A percentile compares a stretch with the other conserved stretches of the same genome.
phyloP scores from a whole-genome alignment of 2,329 filamentous ascomycete species.

The Scolecobasidium constrictum region DNA sequence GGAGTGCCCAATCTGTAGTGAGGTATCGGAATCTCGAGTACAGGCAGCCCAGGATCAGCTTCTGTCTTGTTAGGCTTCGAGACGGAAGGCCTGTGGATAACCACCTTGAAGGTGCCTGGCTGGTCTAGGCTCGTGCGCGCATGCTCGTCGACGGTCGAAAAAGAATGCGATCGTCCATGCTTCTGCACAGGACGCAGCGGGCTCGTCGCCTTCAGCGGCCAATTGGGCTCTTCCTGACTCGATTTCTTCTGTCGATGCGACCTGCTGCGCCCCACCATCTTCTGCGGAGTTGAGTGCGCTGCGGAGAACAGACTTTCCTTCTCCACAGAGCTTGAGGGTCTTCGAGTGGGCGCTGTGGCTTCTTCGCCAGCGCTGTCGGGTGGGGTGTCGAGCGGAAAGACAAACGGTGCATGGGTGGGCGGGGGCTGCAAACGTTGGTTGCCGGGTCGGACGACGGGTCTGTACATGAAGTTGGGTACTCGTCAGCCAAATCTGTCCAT shows the following conservation, averaged over 20 bases:
- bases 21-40: conserved; percentile 67
- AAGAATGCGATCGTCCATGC: conserved; percentile 54
- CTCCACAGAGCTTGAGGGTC: conserved; percentile 26
- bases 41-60: conserved; percentile 44
- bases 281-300: conserved; percentile 10
- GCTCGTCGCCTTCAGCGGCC: conserved; percentile 12
- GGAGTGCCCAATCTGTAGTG: conserved; percentile 76
- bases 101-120: conserved; percentile 62
- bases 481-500: too few species aligned
- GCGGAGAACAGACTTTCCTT: conserved; percentile 22
- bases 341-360: conserved; percentile 17
- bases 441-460: conserved; percentile 8
- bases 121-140: conserved; percentile 41
- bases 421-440: conserved; percentile 17
- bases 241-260: neutral
- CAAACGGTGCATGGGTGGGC: conserved; percentile 20
- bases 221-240: conserved; percentile 1
- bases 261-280: neutral
- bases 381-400: conserved; percentile 27
- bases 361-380: conserved; percentile 16
- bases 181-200: conserved; percentile 11
- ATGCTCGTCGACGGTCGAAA: conserved; percentile 64
- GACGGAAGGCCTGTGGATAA: conserved; percentile 59
- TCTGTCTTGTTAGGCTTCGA: conserved; percentile 51
- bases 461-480: neutral